Conservation (phyloP, 2,329 filamentous ascomycete species). For the Lachnellula willkommii region DNA sequence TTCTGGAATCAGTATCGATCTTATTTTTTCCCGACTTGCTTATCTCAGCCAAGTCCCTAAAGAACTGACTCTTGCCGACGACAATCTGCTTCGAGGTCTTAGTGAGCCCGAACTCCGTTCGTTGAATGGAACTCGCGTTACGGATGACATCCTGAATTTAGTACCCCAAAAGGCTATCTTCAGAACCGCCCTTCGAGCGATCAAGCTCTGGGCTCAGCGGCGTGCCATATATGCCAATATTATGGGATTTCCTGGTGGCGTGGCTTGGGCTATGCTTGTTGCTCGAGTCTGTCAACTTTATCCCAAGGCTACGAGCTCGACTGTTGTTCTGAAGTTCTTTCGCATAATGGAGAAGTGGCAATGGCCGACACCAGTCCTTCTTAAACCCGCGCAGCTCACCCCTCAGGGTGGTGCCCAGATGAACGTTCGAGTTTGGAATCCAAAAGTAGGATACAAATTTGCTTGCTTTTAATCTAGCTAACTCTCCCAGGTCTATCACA, state of each 20-base stretch:
- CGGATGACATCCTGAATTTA: constrained; percentile 81
- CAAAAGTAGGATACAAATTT: constrained; percentile 55
- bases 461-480: constrained; percentile 20
- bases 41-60: constrained; percentile 65
- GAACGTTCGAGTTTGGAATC: constrained; percentile 89
- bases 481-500: constrained; percentile 17
- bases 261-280: constrained; percentile 97
- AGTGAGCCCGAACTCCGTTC: constrained; percentile 84
- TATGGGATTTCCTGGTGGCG: constrained; percentile 91
- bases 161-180: constrained; percentile 90
- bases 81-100: constrained; percentile 75
- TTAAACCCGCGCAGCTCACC: constrained; percentile 53
- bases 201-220: constrained; percentile 94
- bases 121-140: constrained; percentile 90
- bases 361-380: constrained; percentile 88
- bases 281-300: constrained; percentile 95
- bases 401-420: constrained; percentile 72
- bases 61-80: constrained; percentile 73
- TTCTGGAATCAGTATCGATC: constrained; percentile 84
- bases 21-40: constrained; percentile 78
- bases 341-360: constrained; percentile 84
- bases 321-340: constrained; percentile 92
- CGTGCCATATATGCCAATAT: constrained; percentile 94
- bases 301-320: constrained; percentile 81
- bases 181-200: constrained; percentile 77